Conservation (phyloP, 495 filamentous ascomycete genomes). For the Durotheca rogersii region DNA sequence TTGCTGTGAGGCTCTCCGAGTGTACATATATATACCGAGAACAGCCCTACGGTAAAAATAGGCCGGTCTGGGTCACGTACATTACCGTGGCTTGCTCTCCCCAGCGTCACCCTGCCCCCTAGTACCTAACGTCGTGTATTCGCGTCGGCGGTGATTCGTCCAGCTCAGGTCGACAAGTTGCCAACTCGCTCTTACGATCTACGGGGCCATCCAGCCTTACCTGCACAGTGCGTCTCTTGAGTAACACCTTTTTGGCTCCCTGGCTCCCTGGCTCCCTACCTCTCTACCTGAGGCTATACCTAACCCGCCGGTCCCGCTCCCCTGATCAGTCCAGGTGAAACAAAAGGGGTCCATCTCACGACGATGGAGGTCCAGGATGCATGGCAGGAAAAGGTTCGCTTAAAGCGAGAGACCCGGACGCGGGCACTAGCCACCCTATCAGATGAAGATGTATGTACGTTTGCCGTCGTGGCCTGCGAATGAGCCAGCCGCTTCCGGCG, state of each 20-base stretch:
- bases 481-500: too few species aligned
- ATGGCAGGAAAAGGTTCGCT: slow-evolving; percentile 24
- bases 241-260: too few species aligned
- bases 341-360: slow-evolving; percentile 5
- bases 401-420: slow-evolving; percentile 18
- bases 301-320: background rate
- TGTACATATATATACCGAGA: too few species aligned
- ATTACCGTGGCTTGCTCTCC: background rate
- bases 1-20: too few species aligned
- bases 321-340: slow-evolving; percentile 9
- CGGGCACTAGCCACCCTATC: slow-evolving; percentile 14
- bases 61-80: background rate
- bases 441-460: slow-evolving; percentile 14
- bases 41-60: background rate
- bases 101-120: too few species aligned
- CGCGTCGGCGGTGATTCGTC: too few species aligned
- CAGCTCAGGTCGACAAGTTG: background rate
- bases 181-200: background rate
- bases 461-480: too few species aligned
- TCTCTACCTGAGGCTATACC: too few species aligned
- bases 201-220: background rate
- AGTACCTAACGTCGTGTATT: too few species aligned
- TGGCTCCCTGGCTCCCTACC: too few species aligned
- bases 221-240: too few species aligned
- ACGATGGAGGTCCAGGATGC: slow-evolving; percentile 9